Evolutionary conservation across 805 yeast species (phyloP).

Genomic region (Saturnispora quitensis): DNA sequence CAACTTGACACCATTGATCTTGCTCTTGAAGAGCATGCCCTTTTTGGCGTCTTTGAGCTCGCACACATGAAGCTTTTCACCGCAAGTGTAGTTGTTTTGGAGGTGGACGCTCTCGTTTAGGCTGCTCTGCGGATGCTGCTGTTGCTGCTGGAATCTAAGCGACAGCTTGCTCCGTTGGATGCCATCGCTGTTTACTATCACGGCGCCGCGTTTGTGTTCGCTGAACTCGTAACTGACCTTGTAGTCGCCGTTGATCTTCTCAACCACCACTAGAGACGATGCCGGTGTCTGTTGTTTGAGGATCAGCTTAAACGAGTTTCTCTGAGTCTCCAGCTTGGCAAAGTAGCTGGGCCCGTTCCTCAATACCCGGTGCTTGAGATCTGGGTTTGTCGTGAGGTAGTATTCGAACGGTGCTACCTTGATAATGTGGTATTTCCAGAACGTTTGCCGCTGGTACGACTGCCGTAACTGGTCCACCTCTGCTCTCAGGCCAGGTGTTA

Average conservation of each 20-base stretch:
- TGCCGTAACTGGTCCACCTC: conserved; percentile 8
- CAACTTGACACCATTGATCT: conserved; percentile 24
- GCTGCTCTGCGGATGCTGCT: no score
- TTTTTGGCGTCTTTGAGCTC: conserved; percentile 19
- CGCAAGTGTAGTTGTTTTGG: conserved; percentile 15
- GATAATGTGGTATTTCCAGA: conserved; percentile 58
- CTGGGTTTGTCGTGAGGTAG: conserved; percentile 62
- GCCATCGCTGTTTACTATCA: conserved; percentile 3
- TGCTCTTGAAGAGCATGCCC: conserved; percentile 16
- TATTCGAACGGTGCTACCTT: conserved; percentile 41
- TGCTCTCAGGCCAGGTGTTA: neutral
- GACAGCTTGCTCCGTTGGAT: neutral
- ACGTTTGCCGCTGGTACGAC: conserved; percentile 21
- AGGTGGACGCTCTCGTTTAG: neutral
- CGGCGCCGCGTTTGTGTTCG: conserved; percentile 14
- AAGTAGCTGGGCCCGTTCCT: conserved; percentile 57
- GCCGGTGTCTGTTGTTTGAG: conserved; percentile 21
- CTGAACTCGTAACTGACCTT: conserved; percentile 13
- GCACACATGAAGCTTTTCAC: conserved; percentile 14
- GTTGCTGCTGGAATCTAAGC: neutral
- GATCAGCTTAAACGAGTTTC: conserved; percentile 25
- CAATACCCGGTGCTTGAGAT: conserved; percentile 46
- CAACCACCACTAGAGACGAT: conserved; percentile 17
- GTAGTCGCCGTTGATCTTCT: conserved; percentile 20
- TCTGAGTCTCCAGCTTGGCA: conserved; percentile 31